These are phyloP conservation scores for Fragaria ananassa DNA, from an alignment of 306 rosid species.

Conservation along the genomic window DNA sequence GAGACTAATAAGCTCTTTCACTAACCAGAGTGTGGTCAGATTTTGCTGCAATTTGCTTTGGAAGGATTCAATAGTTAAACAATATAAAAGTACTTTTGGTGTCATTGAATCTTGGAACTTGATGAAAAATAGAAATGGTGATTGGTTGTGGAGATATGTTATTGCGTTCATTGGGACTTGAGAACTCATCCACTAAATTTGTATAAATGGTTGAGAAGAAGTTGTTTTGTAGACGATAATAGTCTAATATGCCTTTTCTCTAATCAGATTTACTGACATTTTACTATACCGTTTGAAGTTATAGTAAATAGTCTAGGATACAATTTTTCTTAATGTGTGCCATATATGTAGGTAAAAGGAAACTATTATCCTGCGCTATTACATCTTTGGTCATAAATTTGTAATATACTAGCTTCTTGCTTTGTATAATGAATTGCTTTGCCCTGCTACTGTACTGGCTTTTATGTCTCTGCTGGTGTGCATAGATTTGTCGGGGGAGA, in stretches of 20 bases:
- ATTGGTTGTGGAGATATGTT: background rate
- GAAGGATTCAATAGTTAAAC: background rate
- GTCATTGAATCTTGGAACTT: background rate
- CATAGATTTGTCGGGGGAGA: background rate
- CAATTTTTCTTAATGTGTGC: background rate
- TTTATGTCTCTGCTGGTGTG: background rate
- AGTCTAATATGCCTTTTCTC: too few relatives aligned
- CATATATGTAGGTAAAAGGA: background rate
- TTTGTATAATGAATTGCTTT: too few relatives aligned
- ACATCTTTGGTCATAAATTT: too few relatives aligned
- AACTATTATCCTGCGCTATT: background rate
- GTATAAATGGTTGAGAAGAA: too few relatives aligned
- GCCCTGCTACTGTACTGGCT: background rate
- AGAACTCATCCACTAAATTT: background rate
- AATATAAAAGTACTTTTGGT: background rate
- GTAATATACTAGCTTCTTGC: too few relatives aligned
- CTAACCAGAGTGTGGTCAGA: background rate
- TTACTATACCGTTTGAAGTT: too few relatives aligned
- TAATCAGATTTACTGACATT: too few relatives aligned
- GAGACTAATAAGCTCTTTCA: background rate
- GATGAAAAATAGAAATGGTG: background rate
- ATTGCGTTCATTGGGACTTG: background rate
- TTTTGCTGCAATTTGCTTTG: background rate
- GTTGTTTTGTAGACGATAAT: too few relatives aligned
- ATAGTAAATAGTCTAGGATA: background rate